Conservation (phyloP, 768 basidiomycete species). For the Suillus subaureus region DNA sequence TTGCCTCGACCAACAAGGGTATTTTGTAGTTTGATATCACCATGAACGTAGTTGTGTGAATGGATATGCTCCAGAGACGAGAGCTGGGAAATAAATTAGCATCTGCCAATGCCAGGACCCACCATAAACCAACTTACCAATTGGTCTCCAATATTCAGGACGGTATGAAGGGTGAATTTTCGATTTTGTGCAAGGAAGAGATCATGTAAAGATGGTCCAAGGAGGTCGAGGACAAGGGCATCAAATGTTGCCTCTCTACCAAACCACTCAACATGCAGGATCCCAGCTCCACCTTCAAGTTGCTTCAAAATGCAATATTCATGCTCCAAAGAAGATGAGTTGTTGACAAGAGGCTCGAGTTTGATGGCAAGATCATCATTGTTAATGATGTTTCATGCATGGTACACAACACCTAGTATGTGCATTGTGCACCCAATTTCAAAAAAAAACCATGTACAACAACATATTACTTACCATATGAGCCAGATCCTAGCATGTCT, state of each 20-base stretch:
- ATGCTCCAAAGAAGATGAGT: neutral
- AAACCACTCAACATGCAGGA: neutral
- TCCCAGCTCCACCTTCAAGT: constrained; percentile 4
- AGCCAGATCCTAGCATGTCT: neutral
- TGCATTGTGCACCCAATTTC: too few species aligned
- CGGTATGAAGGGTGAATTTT: constrained; percentile 1
- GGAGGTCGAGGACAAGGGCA: constrained; percentile 8
- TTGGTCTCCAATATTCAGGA: constrained; percentile 6
- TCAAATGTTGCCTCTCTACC: constrained; percentile 2
- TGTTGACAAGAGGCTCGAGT: neutral
- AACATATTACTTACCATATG: neutral
- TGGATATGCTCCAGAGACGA: constrained; percentile 1
- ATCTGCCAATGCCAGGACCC: neutral
- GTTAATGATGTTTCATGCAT: neutral
- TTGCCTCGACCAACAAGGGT: neutral
- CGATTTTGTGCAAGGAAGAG: too few species aligned
- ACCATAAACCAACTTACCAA: neutral
- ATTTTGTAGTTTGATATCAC: constrained; percentile 9
- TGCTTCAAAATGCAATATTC: neutral
- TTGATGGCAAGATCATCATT: constrained; percentile 2
- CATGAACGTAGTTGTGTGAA: neutral
- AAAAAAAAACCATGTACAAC: too few species aligned
- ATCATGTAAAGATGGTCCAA: constrained; percentile 7
- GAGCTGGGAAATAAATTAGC: neutral
- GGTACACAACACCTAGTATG: neutral